A percentile compares a stretch with the other conserved stretches of the same genome.
phyloP scores from a whole-genome alignment of 1,284 basidiomycete species.

The Leucoagaricus sp. region DNA sequence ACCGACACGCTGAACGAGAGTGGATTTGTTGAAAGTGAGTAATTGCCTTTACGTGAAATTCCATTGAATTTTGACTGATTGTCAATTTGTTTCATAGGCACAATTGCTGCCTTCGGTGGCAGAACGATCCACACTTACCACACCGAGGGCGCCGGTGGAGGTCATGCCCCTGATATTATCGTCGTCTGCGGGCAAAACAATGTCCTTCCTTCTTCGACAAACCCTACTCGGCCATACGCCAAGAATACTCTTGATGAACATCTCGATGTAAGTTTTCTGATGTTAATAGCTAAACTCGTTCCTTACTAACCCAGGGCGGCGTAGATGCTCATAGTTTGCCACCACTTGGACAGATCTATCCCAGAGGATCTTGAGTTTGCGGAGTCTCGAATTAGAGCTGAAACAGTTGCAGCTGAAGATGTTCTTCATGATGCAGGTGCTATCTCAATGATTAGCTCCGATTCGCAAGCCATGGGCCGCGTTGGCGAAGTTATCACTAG shows the following conservation, averaged over 20 bases:
- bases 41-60: not conserved
- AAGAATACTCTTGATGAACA: slow-evolving; percentile 96
- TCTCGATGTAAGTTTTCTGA: slow-evolving; percentile 71
- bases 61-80: not conserved
- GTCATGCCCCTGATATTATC: slow-evolving; percentile 98
- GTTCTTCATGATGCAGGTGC: slow-evolving; percentile 94
- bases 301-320: not conserved
- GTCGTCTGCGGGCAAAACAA: slow-evolving; percentile 90
- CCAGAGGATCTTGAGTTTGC: slow-evolving; percentile 96
- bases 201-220: slow-evolving; percentile 97
- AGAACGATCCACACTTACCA: slow-evolving; percentile 99
- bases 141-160: slow-evolving; percentile 92
- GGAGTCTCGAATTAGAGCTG: slow-evolving; percentile 94
- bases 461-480: slow-evolving; percentile 97
- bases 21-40: slow-evolving; percentile 85
- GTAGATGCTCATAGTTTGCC: slow-evolving; percentile 97
- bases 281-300: not conserved
- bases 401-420: slow-evolving; percentile 98
- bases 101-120: slow-evolving; percentile 87
- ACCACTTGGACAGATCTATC: slow-evolving; percentile 88
- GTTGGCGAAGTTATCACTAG: slow-evolving; percentile 93
- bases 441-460: slow-evolving; percentile 95
- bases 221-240: slow-evolving; percentile 93
- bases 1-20: slow-evolving; percentile 97
- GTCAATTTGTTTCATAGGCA: slow-evolving; percentile 48